A percentile compares a stretch with the other conserved stretches of the same genome.
phyloP scores from a whole-genome alignment of 306 rosid species.

The Acacia acuminata region DNA sequence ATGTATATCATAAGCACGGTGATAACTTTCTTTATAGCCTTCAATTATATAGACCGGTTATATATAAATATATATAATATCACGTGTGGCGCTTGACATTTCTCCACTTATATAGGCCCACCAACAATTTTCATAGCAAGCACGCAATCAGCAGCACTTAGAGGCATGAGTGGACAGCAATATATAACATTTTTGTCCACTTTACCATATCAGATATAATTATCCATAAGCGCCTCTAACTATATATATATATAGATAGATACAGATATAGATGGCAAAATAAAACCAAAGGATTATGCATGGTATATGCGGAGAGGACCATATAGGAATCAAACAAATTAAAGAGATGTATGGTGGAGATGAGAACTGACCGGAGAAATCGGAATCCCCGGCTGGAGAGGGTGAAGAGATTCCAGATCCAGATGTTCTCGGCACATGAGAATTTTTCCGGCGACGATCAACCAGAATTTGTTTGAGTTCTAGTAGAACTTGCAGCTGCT shows the following conservation, averaged over 20 bases:
- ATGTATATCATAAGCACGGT: background rate
- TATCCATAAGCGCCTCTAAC: background rate
- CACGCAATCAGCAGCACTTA: slow-evolving; percentile 18
- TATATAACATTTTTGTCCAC: slow-evolving; percentile 1
- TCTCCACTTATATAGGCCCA: slow-evolving; percentile 3
- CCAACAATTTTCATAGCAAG: background rate
- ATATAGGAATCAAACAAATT: background rate
- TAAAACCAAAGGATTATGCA: background rate
- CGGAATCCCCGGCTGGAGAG: slow-evolving; percentile 49
- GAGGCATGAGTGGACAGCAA: background rate
- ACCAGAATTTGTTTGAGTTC: slow-evolving; percentile 62
- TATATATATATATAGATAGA: too few relatives aligned
- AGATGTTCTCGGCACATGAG: background rate
- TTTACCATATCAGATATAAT: background rate
- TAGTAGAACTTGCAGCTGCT: slow-evolving; percentile 59
- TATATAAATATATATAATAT: too few relatives aligned
- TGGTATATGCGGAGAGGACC: background rate
- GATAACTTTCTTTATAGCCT: background rate
- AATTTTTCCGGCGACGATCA: slow-evolving; percentile 46
- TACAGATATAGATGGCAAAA: background rate
- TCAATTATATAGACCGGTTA: background rate
- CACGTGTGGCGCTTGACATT: slow-evolving; percentile 23
- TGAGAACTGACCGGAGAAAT: slow-evolving; percentile 44
- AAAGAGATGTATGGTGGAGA: background rate
- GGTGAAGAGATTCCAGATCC: slow-evolving; percentile 29